Evolutionary conservation across 139 green algal species (phyloP).

Genomic region (Picochlorum sp.): DNA sequence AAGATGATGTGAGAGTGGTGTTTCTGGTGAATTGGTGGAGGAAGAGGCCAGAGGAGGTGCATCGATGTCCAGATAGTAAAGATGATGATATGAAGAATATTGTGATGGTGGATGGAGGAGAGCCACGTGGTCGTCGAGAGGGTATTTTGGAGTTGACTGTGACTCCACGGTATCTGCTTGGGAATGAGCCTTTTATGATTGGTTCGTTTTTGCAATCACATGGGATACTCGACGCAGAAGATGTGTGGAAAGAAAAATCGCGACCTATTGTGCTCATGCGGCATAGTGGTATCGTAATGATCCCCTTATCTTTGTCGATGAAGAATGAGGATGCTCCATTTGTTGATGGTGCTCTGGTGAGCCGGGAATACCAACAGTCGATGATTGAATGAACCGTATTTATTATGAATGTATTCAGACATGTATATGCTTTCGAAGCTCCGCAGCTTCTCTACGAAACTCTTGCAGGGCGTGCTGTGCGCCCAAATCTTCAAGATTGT

Average conservation of each 20-base stretch:
- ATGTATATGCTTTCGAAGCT: not conserved
- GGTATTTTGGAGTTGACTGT: not conserved
- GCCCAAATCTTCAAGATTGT: slow-evolving; percentile 1
- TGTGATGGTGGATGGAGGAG: not conserved
- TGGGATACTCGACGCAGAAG: too few relatives aligned
- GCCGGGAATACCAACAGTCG: too few relatives aligned
- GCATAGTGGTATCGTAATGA: too few relatives aligned
- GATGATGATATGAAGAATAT: not conserved
- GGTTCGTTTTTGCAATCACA: too few relatives aligned
- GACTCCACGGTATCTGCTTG: too few relatives aligned
- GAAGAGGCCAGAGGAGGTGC: slow-evolving; percentile 19
- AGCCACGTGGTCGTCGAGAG: not conserved
- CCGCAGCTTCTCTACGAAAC: slow-evolving; percentile 3
- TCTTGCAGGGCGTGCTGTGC: not conserved
- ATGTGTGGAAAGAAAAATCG: too few relatives aligned
- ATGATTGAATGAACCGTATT: not conserved
- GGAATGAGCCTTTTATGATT: too few relatives aligned
- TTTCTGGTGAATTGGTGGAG: slow-evolving; percentile 63
- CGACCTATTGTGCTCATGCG: too few relatives aligned
- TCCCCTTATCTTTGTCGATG: too few relatives aligned
- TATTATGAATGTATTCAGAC: not conserved
- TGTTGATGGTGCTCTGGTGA: too few relatives aligned
- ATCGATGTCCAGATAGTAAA: not conserved
- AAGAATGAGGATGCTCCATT: too few relatives aligned
- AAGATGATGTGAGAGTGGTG: slow-evolving; percentile 22